Conservation (phyloP, 306 rosid genomes). For the Macrotyloma uniflorum region DNA sequence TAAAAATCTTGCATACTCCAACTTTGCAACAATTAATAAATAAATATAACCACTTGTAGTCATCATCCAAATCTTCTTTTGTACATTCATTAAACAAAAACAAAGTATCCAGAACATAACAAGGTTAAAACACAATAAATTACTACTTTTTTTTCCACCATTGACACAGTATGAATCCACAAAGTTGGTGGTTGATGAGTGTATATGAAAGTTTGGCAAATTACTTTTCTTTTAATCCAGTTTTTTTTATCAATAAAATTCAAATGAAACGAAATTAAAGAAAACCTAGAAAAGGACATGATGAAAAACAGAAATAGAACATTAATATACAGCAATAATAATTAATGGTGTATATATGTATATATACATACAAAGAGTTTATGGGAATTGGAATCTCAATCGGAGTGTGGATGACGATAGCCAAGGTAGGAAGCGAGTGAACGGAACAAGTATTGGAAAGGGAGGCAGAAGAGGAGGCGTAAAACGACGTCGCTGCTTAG, state of each 20-base stretch:
- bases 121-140: no score
- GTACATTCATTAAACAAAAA: not conserved
- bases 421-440: constrained; percentile 52
- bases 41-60: not conserved
- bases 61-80: not conserved
- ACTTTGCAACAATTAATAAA: no score
- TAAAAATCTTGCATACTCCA: not conserved
- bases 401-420: constrained; percentile 30
- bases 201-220: no score
- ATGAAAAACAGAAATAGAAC: not conserved
- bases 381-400: constrained; percentile 8
- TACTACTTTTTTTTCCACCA: no score
- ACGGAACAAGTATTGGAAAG: constrained; percentile 45
- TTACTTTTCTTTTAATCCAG: no score
- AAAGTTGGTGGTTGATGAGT: no score
- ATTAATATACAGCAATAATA: not conserved
- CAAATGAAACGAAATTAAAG: not conserved
- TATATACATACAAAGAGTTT: not conserved
- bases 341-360: not conserved
- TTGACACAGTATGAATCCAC: no score
- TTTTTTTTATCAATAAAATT: no score
- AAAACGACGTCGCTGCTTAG: constrained; percentile 58
- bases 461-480: constrained; percentile 69
- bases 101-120: not conserved
- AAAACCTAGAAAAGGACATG: not conserved